Conservation (phyloP, 2,329 filamentous ascomycete genomes). For the Aspergillus pseudoglaucus region DNA sequence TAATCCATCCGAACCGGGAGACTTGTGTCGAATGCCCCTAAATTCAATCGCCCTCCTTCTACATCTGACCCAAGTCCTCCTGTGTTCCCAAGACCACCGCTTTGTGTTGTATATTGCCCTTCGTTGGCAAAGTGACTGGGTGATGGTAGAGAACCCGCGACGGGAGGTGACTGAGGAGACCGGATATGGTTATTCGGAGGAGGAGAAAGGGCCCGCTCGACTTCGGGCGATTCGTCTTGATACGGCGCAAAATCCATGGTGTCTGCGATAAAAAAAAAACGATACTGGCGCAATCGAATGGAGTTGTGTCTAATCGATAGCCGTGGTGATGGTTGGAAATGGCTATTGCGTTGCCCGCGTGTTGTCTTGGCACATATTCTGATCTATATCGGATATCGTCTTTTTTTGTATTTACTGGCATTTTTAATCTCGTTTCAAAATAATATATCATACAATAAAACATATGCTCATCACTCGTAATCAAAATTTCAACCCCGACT, state of each 20-base stretch:
- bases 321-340: slow-evolving; percentile 2
- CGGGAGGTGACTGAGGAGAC: slow-evolving; percentile 46
- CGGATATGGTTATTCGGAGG: slow-evolving; percentile 46
- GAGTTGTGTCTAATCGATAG: background rate
- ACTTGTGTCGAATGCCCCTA: slow-evolving; percentile 78
- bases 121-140: slow-evolving; percentile 33
- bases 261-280: slow-evolving; percentile 1
- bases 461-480: background rate
- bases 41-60: slow-evolving; percentile 56
- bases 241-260: slow-evolving; percentile 94
- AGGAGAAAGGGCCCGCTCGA: slow-evolving; percentile 72
- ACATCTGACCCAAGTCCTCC: slow-evolving; percentile 33
- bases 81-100: slow-evolving; percentile 33
- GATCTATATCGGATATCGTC: slow-evolving; percentile 1
- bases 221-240: slow-evolving; percentile 84
- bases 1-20: slow-evolving; percentile 79
- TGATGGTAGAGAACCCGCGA: slow-evolving; percentile 37
- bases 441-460: slow-evolving; percentile 16
- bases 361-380: slow-evolving; percentile 14
- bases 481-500: slow-evolving; percentile 17
- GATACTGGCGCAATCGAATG: background rate
- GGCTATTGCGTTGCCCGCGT: slow-evolving; percentile 6
- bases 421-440: slow-evolving; percentile 9
- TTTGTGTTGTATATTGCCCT: slow-evolving; percentile 17
- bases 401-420: slow-evolving; percentile 12